Base-by-base conservation (phyloP, 2,329 filamentous ascomycete genomes). In the Dendrostoma leiphaemia region DNA sequence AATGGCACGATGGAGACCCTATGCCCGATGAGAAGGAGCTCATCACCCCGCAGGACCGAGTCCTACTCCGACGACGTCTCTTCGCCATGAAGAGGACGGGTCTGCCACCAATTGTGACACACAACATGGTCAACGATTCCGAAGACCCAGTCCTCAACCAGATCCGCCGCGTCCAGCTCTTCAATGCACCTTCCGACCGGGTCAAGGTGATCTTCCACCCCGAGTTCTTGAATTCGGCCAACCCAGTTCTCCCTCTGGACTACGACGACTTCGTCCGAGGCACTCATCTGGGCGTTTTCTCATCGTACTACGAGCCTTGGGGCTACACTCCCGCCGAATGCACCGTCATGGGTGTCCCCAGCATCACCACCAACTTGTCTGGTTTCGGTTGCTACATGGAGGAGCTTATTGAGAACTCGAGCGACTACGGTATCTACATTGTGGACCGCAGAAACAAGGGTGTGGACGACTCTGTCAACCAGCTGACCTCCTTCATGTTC, bases 351-450 rank as follows among this genome's bases (percentile, higher is more conserved):
- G 94, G 94, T 64, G 92, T 99, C 37, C 94, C 94, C 40, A 96
- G 91, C 72, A 97, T 99, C 73, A 97, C 94, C 10, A 97, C 93
- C 26, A 99, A 99, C 72, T 77, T 99, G 41, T 97, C 94, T 6
- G 94, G 94, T 19, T 99, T 99, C 66, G 94, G 94, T 47, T 97
- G 94, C 74, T 97, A 99, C 73, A 99, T 99, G 94, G 94, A 99
- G 72, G 94, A 97, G 73, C 76, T 97, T 62, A 97, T 99, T 62
- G 93, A 97, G 74, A 97, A 97, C 73, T 95, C 93, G 37, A 89
- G 89, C 61, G 94, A 99, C 72, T 97, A 99, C 67, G 94, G 94
- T 62, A 97, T 99, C 73, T 97, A 97, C 78, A 97, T 99, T 70
- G 92, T 99, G 43, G 94, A 99, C 70, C 89, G 94, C 53, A 86